Evolutionary conservation across 441 rosid species (phyloP).

Genomic region (Eutrema salsugineum): DNA sequence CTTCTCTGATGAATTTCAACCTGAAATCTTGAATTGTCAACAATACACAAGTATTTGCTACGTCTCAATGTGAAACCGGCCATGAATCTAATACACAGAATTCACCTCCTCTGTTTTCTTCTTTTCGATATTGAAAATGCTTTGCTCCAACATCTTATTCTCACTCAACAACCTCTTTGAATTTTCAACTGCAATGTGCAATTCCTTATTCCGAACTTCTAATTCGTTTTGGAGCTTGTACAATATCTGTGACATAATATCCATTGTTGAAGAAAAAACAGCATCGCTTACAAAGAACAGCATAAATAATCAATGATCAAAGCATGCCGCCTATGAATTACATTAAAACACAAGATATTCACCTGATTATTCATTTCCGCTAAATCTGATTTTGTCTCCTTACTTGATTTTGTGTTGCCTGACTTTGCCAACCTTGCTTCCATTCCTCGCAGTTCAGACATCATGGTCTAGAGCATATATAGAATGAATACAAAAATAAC

Average conservation of each 20-base stretch:
- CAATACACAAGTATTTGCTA: slow-evolving; percentile 4
- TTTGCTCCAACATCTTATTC: slow-evolving; percentile 58
- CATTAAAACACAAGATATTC: neutral
- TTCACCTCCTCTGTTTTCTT: slow-evolving; percentile 75
- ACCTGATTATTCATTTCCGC: slow-evolving; percentile 57
- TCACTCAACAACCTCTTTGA: slow-evolving; percentile 52
- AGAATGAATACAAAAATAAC: slow-evolving; percentile 3
- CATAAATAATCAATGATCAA: neutral
- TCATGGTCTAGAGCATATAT: slow-evolving; percentile 45
- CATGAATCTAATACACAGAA: neutral
- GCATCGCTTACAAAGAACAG: neutral
- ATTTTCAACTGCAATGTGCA: slow-evolving; percentile 51
- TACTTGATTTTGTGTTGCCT: slow-evolving; percentile 39
- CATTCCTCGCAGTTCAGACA: slow-evolving; percentile 55
- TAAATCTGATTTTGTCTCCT: slow-evolving; percentile 42
- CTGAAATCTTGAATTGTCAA: slow-evolving; percentile 37
- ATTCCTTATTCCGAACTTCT: slow-evolving; percentile 55
- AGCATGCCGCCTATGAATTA: neutral
- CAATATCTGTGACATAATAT: slow-evolving; percentile 39
- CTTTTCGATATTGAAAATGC: slow-evolving; percentile 54
- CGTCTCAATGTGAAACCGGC: slow-evolving; percentile 2
- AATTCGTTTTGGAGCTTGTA: slow-evolving; percentile 68
- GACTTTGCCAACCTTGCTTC: slow-evolving; percentile 56
- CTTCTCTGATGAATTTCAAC: slow-evolving; percentile 48
- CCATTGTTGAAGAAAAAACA: slow-evolving; percentile 1